phyloP scores from a whole-genome alignment of 345 rosid species.

The Eucalyptus cloeziana region DNA sequence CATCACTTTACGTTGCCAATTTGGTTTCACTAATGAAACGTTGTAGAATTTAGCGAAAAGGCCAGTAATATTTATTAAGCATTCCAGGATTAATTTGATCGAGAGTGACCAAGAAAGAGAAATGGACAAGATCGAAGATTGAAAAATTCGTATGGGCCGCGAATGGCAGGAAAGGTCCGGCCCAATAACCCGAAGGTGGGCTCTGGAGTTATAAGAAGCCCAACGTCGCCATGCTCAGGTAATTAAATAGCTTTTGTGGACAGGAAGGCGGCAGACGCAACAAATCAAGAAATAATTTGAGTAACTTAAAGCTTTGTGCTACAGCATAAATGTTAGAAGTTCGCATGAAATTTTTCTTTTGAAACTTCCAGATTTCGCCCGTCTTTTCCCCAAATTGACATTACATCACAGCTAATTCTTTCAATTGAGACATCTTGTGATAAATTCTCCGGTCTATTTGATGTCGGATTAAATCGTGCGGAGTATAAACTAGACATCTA shows the following conservation, averaged over 20 bases:
- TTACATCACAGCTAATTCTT: too few species aligned
- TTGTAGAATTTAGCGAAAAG: not conserved
- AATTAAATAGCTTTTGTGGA: not conserved
- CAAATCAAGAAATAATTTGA: not conserved
- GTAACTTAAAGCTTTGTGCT: not conserved
- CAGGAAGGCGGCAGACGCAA: not conserved
- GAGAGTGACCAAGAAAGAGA: not conserved
- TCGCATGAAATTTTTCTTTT: not conserved
- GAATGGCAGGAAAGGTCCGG: not conserved
- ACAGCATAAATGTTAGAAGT: not conserved
- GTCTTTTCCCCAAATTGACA: not conserved
- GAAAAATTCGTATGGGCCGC: not conserved
- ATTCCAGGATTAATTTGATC: not conserved
- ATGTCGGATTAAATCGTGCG: rapidly evolving
- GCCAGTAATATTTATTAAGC: not conserved
- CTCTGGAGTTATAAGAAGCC: not conserved
- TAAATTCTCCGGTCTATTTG: too few species aligned
- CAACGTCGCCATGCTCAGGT: not conserved
- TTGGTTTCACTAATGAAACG: not conserved
- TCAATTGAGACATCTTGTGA: not conserved
- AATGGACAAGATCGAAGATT: not conserved
- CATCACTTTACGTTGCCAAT: not conserved
- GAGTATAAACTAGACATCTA: not conserved
- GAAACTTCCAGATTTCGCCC: not conserved
- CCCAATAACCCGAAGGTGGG: not conserved